Percentiles rank a stretch among this genome's conserved stretches.
These are phyloP conservation scores for Xylariaceae sp. DNA, from an alignment of 2,329 filamentous ascomycete species.

Conservation along the genomic window DNA sequence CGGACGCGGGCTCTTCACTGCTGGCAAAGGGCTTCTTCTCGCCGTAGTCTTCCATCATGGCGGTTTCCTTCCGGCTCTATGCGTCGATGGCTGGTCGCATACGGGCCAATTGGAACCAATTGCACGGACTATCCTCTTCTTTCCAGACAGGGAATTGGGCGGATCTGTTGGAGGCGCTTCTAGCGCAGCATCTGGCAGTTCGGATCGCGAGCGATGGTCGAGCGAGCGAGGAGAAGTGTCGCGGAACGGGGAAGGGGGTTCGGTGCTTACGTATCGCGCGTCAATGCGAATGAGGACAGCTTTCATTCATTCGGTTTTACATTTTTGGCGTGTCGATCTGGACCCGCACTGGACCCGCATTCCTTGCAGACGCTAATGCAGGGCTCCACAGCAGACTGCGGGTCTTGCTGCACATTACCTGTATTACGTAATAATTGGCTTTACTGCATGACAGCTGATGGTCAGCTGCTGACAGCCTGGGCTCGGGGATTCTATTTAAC, in stretches of 20 bases:
- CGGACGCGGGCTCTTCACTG: conserved; percentile 70
- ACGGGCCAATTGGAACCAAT: not conserved
- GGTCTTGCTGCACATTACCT: no score
- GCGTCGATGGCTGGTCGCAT: not conserved
- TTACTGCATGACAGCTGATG: no score
- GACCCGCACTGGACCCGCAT: no score
- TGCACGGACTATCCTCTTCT: not conserved
- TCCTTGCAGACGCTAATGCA: no score
- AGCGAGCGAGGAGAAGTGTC: no score
- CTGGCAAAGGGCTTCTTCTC: conserved; percentile 66
- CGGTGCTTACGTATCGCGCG: not conserved
- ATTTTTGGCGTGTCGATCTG: no score
- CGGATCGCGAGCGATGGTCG: not conserved
- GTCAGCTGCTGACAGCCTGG: no score
- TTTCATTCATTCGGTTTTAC: conserved; percentile 17
- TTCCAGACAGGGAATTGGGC: not conserved
- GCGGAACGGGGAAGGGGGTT: no score
- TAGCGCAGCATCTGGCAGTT: conserved; percentile 5
- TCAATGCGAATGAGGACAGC: conserved; percentile 24
- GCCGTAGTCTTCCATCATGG: conserved; percentile 73
- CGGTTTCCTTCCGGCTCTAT: not conserved
- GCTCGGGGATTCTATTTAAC: no score
- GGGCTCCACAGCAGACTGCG: no score
- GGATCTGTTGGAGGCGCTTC: not conserved
- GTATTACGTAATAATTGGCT: no score